Base-by-base conservation (phyloP, 1,139 yeast genomes). In the Geotrichum cucujoidarum region DNA sequence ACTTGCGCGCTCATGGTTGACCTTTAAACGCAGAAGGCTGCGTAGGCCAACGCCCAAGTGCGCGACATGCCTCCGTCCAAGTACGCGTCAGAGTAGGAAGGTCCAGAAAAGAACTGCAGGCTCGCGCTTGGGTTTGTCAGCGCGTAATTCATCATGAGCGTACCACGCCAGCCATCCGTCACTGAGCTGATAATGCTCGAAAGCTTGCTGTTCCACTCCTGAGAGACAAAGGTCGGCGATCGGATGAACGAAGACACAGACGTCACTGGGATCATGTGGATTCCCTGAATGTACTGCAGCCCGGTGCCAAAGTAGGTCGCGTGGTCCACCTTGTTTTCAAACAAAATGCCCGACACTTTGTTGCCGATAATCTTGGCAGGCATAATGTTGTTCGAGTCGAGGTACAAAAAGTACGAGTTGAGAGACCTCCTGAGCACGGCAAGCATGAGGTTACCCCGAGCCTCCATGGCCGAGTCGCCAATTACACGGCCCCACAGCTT, bases 191-290 rank as follows among this genome's bases (percentile, higher is more conserved):
- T 76, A 51, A 88, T 73, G 5, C 65, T 49, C 5, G 73, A 65
- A 20, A 85, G 63, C 57, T 70, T 70, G 48, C 72, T 71, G 14
- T 73, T 70, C 97, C 97, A 92, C 69, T 92, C 97, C 67, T 89
- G 80, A 55, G 72, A 60, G 14, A 83, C 95, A 66, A 80, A 92
- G 1, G 71, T 66, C 1, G 89, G 77, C 4, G 74, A 71, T 65
- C 97, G 77, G 37, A 89, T 75, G 54, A 76, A 80, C 0, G 94
- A 81, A 14, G 96, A 83, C n/a, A 86, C 80, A 0, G 97, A 90
- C 0, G 95, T 88, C 43, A 87, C 72, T 18, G 98, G 95, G 52
- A 92, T 73, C 83, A 94, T 92, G 63, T 92, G 97, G 54, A 92
- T 90, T 62, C 97, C 96, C 60, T 90, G 97, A 47, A 90, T 89